Evolutionary conservation across 2,329 filamentous ascomycete genomes (phyloP).

Genomic region (Monosporascus sp.): DNA sequence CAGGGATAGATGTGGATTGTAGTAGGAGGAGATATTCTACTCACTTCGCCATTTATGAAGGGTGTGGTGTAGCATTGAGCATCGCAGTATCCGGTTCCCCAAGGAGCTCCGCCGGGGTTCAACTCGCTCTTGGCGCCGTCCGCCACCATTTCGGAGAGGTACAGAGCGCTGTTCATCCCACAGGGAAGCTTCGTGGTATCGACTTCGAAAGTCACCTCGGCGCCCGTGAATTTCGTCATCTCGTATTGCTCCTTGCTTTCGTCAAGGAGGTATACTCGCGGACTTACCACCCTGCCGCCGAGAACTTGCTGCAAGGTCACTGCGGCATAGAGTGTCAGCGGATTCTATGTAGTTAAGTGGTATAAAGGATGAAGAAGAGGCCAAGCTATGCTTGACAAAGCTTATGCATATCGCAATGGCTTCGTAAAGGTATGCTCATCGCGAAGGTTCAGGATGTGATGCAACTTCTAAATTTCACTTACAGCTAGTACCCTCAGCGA

Average conservation of each 20-base stretch:
- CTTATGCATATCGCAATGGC: too few relatives aligned
- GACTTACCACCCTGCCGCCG: slow-evolving; percentile 24
- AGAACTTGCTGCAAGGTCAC: slow-evolving; percentile 35
- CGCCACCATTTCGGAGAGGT: slow-evolving; percentile 54
- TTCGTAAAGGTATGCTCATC: too few relatives aligned
- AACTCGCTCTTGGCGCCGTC: slow-evolving; percentile 48
- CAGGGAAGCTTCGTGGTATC: slow-evolving; percentile 58
- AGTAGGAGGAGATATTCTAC: slow-evolving; percentile 3
- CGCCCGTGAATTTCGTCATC: slow-evolving; percentile 52
- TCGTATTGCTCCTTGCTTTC: slow-evolving; percentile 50
- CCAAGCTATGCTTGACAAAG: too few relatives aligned
- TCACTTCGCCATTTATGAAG: slow-evolving; percentile 32
- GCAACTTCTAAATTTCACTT: neutral
- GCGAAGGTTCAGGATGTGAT: neutral
- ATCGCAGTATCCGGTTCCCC: slow-evolving; percentile 34
- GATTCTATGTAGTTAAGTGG: neutral
- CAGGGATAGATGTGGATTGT: too few relatives aligned
- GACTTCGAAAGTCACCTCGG: slow-evolving; percentile 60
- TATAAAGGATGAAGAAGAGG: neutral
- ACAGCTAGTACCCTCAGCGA: slow-evolving; percentile 15
- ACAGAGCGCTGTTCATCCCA: slow-evolving; percentile 59
- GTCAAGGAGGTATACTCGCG: slow-evolving; percentile 55
- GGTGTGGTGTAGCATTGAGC: slow-evolving; percentile 32
- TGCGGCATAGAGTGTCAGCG: slow-evolving; percentile 2
- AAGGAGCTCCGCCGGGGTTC: slow-evolving; percentile 31